phyloP scores from a whole-genome alignment of 108 stramenopile species.

The Cyclotella baltica region DNA sequence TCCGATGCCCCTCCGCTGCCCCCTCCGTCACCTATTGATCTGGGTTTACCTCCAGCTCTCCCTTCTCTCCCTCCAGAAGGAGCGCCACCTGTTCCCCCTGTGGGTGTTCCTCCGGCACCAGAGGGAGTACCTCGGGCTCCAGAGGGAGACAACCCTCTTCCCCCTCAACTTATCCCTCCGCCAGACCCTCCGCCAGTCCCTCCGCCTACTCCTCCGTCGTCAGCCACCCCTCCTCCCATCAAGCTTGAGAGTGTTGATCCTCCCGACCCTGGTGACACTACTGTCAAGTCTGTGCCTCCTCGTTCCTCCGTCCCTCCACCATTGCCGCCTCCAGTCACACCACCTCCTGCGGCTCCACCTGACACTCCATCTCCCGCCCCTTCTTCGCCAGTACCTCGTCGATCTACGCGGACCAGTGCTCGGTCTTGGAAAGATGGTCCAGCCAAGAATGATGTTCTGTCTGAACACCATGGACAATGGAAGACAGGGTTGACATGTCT shows the following conservation, averaged over 20 bases:
- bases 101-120: background rate
- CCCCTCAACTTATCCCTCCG: too few species aligned
- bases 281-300: background rate
- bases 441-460: background rate
- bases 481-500: background rate
- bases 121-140: background rate
- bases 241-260: background rate
- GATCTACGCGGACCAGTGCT: background rate
- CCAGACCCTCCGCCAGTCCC: too few species aligned
- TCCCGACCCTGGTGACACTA: background rate
- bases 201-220: too few species aligned
- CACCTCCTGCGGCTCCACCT: too few species aligned
- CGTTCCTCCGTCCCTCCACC: background rate
- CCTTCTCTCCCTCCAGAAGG: constrained; percentile 2
- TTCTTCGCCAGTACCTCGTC: background rate
- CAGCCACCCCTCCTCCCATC: too few species aligned
- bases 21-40: background rate
- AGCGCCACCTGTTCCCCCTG: background rate
- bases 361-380: background rate
- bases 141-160: too few species aligned
- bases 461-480: background rate
- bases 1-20: background rate
- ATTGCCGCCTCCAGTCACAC: too few species aligned
- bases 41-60: background rate
- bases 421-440: background rate